Conservation (phyloP, 2,329 filamentous ascomycete genomes). For the Phyllosticta citrichinensis region DNA sequence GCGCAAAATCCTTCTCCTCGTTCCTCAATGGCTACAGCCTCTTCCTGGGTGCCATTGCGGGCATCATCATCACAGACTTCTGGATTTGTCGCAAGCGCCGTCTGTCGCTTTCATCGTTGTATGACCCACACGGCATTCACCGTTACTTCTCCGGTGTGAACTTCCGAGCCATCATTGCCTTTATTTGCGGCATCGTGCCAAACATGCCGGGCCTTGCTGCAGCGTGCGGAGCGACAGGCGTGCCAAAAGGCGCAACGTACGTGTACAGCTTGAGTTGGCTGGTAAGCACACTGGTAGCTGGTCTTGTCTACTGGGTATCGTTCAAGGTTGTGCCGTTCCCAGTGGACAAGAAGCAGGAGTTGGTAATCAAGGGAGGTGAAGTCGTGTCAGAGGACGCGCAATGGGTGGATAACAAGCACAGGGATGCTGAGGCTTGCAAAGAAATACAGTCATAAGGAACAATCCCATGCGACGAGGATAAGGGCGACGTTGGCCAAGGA, state of each 20-base stretch:
- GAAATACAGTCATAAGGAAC: background rate
- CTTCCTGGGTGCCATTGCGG: conserved; percentile 19
- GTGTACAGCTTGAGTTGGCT: conserved; percentile 12
- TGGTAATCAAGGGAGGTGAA: conserved; percentile 11
- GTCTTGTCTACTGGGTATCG: conserved; percentile 8
- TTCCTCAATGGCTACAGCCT: conserved; percentile 23
- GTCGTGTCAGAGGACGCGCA: background rate
- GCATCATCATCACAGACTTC: conserved; percentile 17
- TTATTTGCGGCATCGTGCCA: conserved; percentile 18
- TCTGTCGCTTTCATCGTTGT: conserved; percentile 18
- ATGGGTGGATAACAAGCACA: background rate
- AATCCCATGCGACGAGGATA: background rate
- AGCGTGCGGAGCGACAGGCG: conserved; percentile 8
- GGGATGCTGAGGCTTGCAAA: background rate
- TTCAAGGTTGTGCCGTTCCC: conserved; percentile 9
- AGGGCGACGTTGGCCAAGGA: background rate
- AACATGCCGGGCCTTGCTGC: conserved; percentile 15
- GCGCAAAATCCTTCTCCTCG: conserved; percentile 22
- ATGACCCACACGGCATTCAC: conserved; percentile 20
- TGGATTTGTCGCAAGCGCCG: conserved; percentile 18
- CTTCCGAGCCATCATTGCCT: conserved; percentile 18
- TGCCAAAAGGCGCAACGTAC: conserved; percentile 9
- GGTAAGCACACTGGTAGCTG: conserved; percentile 7
- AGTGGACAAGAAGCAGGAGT: conserved; percentile 7
- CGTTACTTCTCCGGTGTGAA: conserved; percentile 18